A percentile compares a stretch with the other conserved stretches of the same genome.
phyloP scores from a whole-genome alignment of 345 rosid species.

The Citrus unshiu region DNA sequence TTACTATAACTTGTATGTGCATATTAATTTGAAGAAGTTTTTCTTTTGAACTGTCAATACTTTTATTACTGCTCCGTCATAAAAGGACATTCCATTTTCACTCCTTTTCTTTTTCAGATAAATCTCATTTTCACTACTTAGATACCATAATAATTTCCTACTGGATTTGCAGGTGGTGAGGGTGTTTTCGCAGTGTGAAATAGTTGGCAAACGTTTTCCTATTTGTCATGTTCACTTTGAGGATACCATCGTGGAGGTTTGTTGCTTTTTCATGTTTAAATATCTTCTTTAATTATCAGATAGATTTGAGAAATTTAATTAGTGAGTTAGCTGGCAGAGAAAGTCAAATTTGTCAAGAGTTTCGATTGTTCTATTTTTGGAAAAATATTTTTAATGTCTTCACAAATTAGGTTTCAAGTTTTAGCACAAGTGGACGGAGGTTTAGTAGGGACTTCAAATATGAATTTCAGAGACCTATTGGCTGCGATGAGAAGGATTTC shows the following conservation, averaged over 20 bases:
- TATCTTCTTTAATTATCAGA: background rate
- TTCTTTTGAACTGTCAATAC: background rate
- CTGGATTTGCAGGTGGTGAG: slow-evolving; percentile 34
- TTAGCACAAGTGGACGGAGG: slow-evolving; percentile 39
- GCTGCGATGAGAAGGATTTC: slow-evolving; percentile 56
- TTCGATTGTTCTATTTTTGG: background rate
- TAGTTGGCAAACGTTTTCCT: slow-evolving; percentile 58
- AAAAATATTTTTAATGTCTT: background rate
- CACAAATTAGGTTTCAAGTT: slow-evolving; percentile 62
- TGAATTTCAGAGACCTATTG: slow-evolving; percentile 35
- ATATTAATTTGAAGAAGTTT: background rate
- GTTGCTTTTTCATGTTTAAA: slow-evolving; percentile 6
- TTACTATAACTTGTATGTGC: background rate
- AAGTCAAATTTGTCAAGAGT: background rate
- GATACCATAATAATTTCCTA: background rate
- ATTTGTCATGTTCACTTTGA: slow-evolving; percentile 62
- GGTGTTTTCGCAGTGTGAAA: slow-evolving; percentile 46
- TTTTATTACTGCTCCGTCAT: background rate
- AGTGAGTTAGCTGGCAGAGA: background rate
- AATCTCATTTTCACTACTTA: background rate
- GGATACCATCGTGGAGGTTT: slow-evolving; percentile 49
- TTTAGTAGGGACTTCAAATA: slow-evolving; percentile 23
- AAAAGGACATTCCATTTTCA: background rate
- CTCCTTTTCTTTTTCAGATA: background rate
- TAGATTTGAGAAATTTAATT: background rate